These are phyloP conservation scores for Xylaria sp. DNA, from an alignment of 2,329 filamentous ascomycete species.

Conservation along the genomic window DNA sequence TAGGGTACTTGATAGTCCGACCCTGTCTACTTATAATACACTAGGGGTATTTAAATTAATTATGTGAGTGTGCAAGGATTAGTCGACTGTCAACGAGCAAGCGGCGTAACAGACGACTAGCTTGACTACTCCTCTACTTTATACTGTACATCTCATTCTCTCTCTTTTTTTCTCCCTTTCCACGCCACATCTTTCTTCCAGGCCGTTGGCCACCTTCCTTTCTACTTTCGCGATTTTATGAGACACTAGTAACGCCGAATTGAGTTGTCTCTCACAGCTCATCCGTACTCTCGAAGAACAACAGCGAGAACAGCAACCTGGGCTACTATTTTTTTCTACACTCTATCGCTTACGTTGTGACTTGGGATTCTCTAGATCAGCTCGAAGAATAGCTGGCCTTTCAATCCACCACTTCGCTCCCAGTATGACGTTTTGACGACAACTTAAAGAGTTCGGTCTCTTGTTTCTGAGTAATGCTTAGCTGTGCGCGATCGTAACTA, in stretches of 20 bases:
- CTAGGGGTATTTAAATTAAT: conserved; percentile 23
- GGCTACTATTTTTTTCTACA: background rate
- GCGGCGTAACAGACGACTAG: conserved; percentile 10
- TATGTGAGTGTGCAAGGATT: conserved; percentile 24
- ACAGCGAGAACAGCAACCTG: background rate
- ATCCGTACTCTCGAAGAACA: conserved; percentile 1
- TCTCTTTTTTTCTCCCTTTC: conserved; percentile 18
- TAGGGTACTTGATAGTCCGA: conserved; percentile 7
- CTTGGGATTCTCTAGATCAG: conserved; percentile 16
- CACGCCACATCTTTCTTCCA: conserved; percentile 23
- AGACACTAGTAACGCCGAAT: conserved; percentile 7
- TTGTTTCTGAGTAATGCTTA: conserved; percentile 26
- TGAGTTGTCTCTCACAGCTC: conserved; percentile 1
- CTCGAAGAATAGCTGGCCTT: conserved; percentile 19
- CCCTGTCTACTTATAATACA: conserved; percentile 4
- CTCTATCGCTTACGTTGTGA: conserved; percentile 24
- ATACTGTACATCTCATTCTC: conserved; percentile 8
- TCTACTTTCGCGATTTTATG: conserved; percentile 5
- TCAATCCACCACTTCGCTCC: conserved; percentile 1
- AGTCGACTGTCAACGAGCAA: conserved; percentile 20
- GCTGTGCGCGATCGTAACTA: conserved; percentile 39
- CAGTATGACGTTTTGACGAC: conserved; percentile 37
- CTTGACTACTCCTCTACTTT: conserved; percentile 1
- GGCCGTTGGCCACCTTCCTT: conserved; percentile 23
- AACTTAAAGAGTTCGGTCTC: conserved; percentile 40